phyloP scores from a whole-genome alignment of 1,284 basidiomycete genomes.

The Amylostereum chailletii region DNA sequence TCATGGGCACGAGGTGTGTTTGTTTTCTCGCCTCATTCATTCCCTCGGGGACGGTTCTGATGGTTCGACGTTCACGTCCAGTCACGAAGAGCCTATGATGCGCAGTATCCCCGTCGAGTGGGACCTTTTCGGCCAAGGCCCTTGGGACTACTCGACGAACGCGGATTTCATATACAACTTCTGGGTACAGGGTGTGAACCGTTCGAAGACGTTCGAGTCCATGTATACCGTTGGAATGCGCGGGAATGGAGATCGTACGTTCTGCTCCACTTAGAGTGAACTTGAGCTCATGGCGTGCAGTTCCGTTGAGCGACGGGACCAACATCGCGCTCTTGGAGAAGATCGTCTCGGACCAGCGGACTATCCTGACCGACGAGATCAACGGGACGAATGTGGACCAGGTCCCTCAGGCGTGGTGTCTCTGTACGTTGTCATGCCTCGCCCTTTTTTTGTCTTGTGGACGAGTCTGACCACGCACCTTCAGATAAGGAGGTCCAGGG shows the following conservation, averaged over 20 bases:
- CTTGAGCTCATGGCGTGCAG: constrained; percentile 19
- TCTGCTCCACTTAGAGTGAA: background rate
- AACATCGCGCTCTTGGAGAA: constrained; percentile 44
- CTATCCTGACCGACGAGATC: constrained; percentile 51
- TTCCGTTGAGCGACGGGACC: constrained; percentile 39
- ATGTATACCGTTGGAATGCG: constrained; percentile 62
- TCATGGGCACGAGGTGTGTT: constrained; percentile 53
- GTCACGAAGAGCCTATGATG: constrained; percentile 62
- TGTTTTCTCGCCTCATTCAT: background rate
- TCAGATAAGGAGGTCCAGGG: constrained; percentile 56
- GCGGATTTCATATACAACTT: constrained; percentile 45
- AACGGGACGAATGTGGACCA: constrained; percentile 37
- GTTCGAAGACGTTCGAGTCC: constrained; percentile 48
- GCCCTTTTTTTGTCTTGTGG: too few relatives aligned
- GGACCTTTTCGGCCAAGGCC: constrained; percentile 41
- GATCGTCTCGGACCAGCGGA: constrained; percentile 53
- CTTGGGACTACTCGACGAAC: constrained; percentile 55
- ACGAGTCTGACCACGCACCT: background rate
- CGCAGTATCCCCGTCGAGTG: constrained; percentile 56
- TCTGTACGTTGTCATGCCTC: constrained; percentile 32
- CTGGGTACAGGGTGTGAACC: constrained; percentile 50
- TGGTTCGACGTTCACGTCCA: background rate
- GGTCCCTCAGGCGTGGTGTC: constrained; percentile 59
- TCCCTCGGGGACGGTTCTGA: background rate
- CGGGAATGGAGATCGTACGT: constrained; percentile 40